These are phyloP conservation scores for Planoprotostelium fungivorum DNA, from an alignment of 78 protist genomes.

Conservation along the genomic window DNA sequence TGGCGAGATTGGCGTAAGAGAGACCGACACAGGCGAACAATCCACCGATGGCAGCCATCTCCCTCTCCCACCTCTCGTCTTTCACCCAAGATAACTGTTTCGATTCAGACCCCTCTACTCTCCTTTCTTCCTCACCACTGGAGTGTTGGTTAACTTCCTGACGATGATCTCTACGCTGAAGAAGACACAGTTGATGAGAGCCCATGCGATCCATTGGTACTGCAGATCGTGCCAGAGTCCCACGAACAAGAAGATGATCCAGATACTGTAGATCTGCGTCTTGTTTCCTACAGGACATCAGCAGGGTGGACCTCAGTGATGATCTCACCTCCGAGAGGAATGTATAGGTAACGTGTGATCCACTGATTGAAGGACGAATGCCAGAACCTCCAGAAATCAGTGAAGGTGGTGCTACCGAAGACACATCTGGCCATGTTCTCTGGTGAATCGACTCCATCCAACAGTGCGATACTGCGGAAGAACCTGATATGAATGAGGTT, in stretches of 20 bases:
- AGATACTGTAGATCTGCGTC: constrained; percentile 56
- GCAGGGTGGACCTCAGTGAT: not conserved
- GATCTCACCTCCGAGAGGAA: constrained; percentile 79
- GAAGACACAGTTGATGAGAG: constrained; percentile 57
- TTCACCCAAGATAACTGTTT: constrained; percentile 13
- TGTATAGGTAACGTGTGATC: constrained; percentile 81
- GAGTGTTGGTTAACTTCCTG: constrained; percentile 34
- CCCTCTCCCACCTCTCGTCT: constrained; percentile 45
- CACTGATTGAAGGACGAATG: constrained; percentile 79
- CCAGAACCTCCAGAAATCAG: constrained; percentile 83
- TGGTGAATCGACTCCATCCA: constrained; percentile 79
- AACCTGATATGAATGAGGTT: constrained; percentile 76
- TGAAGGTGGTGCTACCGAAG: constrained; percentile 58
- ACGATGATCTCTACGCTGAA: constrained; percentile 50
- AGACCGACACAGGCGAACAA: constrained; percentile 25
- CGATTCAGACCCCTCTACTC: not conserved
- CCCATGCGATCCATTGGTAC: constrained; percentile 70
- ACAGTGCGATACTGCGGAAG: constrained; percentile 57
- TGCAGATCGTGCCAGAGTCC: constrained; percentile 83
- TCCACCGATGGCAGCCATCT: constrained; percentile 36
- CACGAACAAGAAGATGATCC: constrained; percentile 73
- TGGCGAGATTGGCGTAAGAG: constrained; percentile 59
- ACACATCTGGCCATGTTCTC: constrained; percentile 86
- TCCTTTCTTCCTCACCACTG: not conserved
- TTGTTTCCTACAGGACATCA: constrained; percentile 2